Evolutionary conservation across 2,329 filamentous ascomycete species (phyloP), one percentile per base, ranked within the genome.

Genomic region (Epichloe festucae): DNA sequence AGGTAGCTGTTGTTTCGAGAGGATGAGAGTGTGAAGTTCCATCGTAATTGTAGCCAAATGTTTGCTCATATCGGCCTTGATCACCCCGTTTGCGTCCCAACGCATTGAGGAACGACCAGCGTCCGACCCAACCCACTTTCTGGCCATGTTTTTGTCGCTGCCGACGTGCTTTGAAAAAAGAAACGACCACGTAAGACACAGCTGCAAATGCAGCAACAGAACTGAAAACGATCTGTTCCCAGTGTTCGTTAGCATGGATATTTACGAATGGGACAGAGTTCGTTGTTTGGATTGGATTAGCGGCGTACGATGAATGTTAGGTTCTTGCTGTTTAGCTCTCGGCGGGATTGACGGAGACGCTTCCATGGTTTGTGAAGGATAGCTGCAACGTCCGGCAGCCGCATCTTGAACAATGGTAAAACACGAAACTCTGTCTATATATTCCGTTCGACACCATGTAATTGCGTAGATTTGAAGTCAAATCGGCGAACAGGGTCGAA

Each of bases 1-100:
- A 14, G 4, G 35, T 27, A 49, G 50, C 52, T 49, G 53, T 48
- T 21, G 56, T 39, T 53, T 59, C 55, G 46, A 65, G 61, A 44
- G 55, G 59, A 47, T 62, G 63, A 10, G 62, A 59, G 44, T 56
- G 56, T 21, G 54, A 15, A 21, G 36, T 44, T 19, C 53, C 53
- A 2, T 52, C 59, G n/a, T 57, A 58, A 45, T 67, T 64, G 40
- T 64, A 60, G 15, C 56, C 59, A 23, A 60, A 54, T 35, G 67
- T 61, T 49, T 62, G 65, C 42, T 66, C 54, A 52, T 70, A 70
- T 48, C 53, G 52, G 42, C 48, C 19, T n/a, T 53, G 55, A 15
- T 53, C 49, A 27, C 56, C 57, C 46, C 41, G 46, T 53, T 53
- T 63, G 34, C 57, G 58, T 34, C 52, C 27, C 31, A 49, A 43